Evolutionary conservation across 257 asterid genomes (phyloP).

Genomic region (Linderniella brevidens): DNA sequence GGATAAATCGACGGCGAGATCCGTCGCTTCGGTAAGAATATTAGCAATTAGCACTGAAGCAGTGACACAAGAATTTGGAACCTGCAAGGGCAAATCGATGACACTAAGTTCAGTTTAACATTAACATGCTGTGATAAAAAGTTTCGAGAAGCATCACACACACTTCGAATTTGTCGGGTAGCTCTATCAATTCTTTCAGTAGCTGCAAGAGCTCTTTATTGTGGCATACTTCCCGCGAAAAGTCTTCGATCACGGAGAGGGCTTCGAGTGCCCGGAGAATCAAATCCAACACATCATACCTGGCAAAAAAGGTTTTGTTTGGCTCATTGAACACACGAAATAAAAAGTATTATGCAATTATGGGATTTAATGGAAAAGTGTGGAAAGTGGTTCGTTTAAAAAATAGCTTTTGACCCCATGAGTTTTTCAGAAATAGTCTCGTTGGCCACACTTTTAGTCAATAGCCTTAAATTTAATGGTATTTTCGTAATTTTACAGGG

Average conservation of each 20-base stretch:
- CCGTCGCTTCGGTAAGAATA: slow-evolving; percentile 43
- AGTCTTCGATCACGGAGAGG: slow-evolving; percentile 49
- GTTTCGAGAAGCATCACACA: slow-evolving; percentile 12
- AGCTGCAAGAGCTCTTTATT: slow-evolving; percentile 40
- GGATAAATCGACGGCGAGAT: slow-evolving; percentile 38
- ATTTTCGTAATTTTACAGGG: no score
- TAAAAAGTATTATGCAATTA: background rate
- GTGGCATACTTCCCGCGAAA: slow-evolving; percentile 34
- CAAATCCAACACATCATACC: slow-evolving; percentile 54
- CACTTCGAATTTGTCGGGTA: slow-evolving; percentile 79
- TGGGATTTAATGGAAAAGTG: background rate
- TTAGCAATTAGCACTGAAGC: slow-evolving; percentile 69
- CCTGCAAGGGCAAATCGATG: slow-evolving; percentile 25
- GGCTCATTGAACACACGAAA: background rate
- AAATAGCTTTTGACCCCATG: no score
- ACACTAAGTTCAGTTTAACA: no score
- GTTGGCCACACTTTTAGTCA: no score
- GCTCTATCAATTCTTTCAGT: slow-evolving; percentile 41
- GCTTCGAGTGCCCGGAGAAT: slow-evolving; percentile 74
- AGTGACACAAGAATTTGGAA: slow-evolving; percentile 63
- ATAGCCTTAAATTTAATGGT: no score
- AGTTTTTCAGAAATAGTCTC: no score
- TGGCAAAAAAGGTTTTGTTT: slow-evolving; percentile 19
- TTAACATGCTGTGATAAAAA: background rate
- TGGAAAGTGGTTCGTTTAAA: no score